A percentile compares a stretch with the other conserved stretches of the same genome.
phyloP scores from a whole-genome alignment of 805 yeast species.

The Lachancea sp. region DNA sequence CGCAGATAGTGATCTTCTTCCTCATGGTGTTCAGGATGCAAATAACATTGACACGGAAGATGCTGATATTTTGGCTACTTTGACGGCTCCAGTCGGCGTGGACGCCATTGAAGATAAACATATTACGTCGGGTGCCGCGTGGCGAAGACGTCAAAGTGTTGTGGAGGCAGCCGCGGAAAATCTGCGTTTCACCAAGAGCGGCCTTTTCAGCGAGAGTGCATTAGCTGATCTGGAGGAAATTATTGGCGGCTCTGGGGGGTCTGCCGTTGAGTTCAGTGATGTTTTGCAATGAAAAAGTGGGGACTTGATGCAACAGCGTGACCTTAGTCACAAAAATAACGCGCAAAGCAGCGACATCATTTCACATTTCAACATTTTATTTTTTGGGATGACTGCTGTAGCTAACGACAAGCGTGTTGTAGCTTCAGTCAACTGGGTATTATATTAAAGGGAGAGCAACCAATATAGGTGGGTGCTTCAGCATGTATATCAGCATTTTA shows the following conservation, averaged over 20 bases:
- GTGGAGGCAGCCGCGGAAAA: conserved; percentile 76
- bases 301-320: no score
- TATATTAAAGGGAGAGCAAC: neutral
- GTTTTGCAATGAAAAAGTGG: conserved; percentile 7
- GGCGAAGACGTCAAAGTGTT: conserved; percentile 57
- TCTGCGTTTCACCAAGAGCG: conserved; percentile 64
- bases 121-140: conserved; percentile 25
- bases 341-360: neutral
- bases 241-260: conserved; percentile 14
- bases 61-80: conserved; percentile 30
- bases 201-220: conserved; percentile 69
- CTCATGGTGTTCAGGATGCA: conserved; percentile 18
- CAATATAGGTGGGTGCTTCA: conserved; percentile 1
- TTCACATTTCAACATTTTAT: neutral
- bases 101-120: conserved; percentile 13
- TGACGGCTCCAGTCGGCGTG: conserved; percentile 31
- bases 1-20: conserved; percentile 7
- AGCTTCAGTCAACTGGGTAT: neutral
- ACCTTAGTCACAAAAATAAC: neutral
- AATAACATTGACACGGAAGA: conserved; percentile 21
- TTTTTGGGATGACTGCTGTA: neutral
- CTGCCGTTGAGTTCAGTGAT: conserved; percentile 9
- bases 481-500: conserved; percentile 2
- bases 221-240: conserved; percentile 67
- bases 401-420: neutral